Base-by-base conservation (phyloP, 2,329 filamentous ascomycete genomes). In the Alternaria sp. region DNA sequence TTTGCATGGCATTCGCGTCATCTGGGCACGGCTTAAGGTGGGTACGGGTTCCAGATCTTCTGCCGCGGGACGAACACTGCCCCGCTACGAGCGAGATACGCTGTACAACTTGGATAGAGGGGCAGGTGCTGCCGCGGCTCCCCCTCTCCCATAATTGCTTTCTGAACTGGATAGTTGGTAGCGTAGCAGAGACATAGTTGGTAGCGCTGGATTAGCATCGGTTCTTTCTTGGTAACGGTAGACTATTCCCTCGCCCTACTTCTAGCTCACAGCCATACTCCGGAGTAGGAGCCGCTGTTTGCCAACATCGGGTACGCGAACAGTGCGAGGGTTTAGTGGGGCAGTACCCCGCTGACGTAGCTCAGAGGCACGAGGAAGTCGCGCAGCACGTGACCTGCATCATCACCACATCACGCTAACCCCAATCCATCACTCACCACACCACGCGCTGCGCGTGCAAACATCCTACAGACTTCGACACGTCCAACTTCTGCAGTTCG, bases 1-100 rank as follows among this genome's bases (percentile, higher is more conserved):
- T 66, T 66, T 63, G 63, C 69, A 72, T 73, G 68, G 65, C 61
- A 61, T 62, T 69, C 65, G 62, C 69, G 68, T 73, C 70, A 71
- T 73, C 62, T 50, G 51, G 30, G 52, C 65, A 58, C 57, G 54
- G 58, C 30, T 43, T 12, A 32, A 4, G 53, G 53, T 47, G 57
- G 53, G 55, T 62, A 67, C 63, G 62, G 59, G 62, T 55, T 65
- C 52, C 59, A 59, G 51, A 46, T 43, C 46, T 43, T 32, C 28
- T 19, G 43, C 43, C 53, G 43, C 47, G 4, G 49, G 23, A 32
- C 19, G 19, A 44, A 25, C n/a, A 46, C 17, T 61, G 65, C 65
- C 62, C 68, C 66, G 63, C 59, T 63, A 56, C 28, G 21, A 15
- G 52, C n/a, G 21, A 23, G 43, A 49, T 49, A 21, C 32, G 50